Conservation (phyloP, 2,329 filamentous ascomycete species). For the Fusarium caatingaense region DNA sequence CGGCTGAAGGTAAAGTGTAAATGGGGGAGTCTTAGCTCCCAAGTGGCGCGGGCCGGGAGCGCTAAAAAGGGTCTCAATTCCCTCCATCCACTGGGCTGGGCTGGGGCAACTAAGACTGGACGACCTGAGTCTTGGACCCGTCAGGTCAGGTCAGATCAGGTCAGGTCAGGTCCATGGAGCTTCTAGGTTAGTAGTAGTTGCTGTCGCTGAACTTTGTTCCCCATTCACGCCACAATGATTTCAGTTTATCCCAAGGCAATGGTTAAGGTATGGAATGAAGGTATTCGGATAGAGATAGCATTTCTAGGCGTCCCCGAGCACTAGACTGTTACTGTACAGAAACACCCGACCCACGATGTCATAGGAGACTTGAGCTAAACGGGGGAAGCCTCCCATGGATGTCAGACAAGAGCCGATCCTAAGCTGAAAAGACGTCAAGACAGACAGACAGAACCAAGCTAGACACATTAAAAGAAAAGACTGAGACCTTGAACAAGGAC, state of each 20-base stretch:
- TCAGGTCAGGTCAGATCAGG: not conserved
- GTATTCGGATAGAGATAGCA: not conserved
- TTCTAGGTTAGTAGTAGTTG: conserved; percentile 18
- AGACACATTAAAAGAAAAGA: not conserved
- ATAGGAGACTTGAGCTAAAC: conserved; percentile 7
- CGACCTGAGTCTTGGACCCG: conserved; percentile 6
- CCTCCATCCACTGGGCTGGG: not conserved
- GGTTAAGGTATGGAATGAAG: conserved; percentile 13
- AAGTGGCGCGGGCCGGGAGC: conserved; percentile 40
- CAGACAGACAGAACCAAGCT: not conserved
- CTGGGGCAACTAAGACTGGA: not conserved
- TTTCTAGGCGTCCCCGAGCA: conserved; percentile 10
- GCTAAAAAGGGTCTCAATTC: conserved; percentile 34
- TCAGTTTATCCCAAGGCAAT: conserved; percentile 25
- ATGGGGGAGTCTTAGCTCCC: conserved; percentile 32
- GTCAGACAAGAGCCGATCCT: not conserved
- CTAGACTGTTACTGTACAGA: not conserved
- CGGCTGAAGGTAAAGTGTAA: conserved; percentile 42
- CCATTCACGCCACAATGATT: not conserved
- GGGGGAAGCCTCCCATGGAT: not conserved
- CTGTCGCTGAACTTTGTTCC: conserved; percentile 15
- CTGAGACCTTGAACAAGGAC: not conserved
- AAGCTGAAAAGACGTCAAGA: not conserved
- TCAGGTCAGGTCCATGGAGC: not conserved
- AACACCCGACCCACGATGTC: not conserved